Conservation (phyloP, 1,284 basidiomycete species). For the Leccinum angustisporum region DNA sequence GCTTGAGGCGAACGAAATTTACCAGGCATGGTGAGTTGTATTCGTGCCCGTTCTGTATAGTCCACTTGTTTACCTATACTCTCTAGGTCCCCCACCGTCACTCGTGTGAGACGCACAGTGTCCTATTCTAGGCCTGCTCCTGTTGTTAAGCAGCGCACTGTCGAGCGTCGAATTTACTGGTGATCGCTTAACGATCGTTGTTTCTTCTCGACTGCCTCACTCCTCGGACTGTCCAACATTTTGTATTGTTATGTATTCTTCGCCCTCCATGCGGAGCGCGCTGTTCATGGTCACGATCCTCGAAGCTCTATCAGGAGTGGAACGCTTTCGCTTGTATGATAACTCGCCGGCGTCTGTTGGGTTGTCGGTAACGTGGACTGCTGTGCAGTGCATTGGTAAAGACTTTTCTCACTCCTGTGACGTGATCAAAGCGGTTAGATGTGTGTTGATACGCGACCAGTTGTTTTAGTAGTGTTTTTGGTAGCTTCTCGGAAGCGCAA, state of each 20-base stretch:
- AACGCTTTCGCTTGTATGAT: constrained; percentile 18
- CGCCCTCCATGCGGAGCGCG: not conserved
- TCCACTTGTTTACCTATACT: constrained; percentile 4
- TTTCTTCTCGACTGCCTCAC: constrained; percentile 1
- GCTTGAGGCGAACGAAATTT: constrained; percentile 64
- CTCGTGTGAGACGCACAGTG: constrained; percentile 68
- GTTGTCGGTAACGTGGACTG: constrained; percentile 15
- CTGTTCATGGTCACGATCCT: constrained; percentile 12
- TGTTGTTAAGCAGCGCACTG: constrained; percentile 43
- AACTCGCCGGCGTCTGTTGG: constrained; percentile 8
- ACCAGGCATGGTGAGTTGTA: constrained; percentile 58
- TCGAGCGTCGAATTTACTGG: constrained; percentile 75
- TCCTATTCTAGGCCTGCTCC: constrained; percentile 51
- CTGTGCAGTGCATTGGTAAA: constrained; percentile 14
- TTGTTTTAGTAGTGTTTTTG: constrained; percentile 10
- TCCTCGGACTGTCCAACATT: constrained; percentile 22
- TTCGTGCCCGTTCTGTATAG: not conserved
- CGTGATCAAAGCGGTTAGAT: constrained; percentile 12
- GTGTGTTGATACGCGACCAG: constrained; percentile 13
- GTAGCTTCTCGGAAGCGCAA: constrained; percentile 8
- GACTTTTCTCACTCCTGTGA: constrained; percentile 5
- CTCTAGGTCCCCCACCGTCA: constrained; percentile 66
- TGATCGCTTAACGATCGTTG: constrained; percentile 31
- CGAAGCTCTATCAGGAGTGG: constrained; percentile 21
- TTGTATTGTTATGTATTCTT: constrained; percentile 37